Evolutionary conservation across 2,329 filamentous ascomycete genomes (phyloP), one percentile per base, ranked within the genome.

Genomic region (Tolypocladium tundrense): DNA sequence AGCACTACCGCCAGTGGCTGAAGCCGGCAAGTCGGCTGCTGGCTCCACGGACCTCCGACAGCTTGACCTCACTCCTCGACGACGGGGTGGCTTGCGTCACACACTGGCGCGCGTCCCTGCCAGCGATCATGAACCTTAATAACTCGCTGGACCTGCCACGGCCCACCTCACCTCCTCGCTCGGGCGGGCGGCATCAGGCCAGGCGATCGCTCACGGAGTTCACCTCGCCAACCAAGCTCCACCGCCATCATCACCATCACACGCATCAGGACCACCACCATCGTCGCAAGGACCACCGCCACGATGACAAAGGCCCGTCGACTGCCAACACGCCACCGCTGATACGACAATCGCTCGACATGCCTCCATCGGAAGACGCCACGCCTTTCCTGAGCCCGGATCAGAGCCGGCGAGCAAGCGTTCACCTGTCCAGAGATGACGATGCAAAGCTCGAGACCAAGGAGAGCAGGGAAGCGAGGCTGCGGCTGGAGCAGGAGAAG

Each of bases 121-220:
- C 56, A 53, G 55, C 48, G 31, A 16, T 53, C 37, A 62, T 64
- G 48, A 58, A 60, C 53, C 58, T 57, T 31, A 39, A 53, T 56
- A 54, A 31, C 56, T 64, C 64, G 35, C 60, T 64, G 37, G 63
- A 66, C 45, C 64, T 62, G 54, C 56, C 60, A 21, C 39, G 33
- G 40, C 50, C 54, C 31, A 57, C 61, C 58, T 51, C 58, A 37
- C 51, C 62, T 31, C 50, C 60, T 35, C 66, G 65, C 56, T 61
- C 65, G 33, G 65, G 64, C 66, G 63, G 66, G 69, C 77, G 76
- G 59, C 82, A 83, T 63, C 79, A 81, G 63, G 73, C 83, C 60
- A 79, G 76, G 60, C 77, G 80, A 40, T 85, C 83, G 53, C 76
- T 84, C 59, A 78, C 77, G 51, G 81, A 84, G 62, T 64, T 82